Evolutionary conservation across 768 basidiomycete genomes (phyloP).

Genomic region (Cytidiella melzeri): DNA sequence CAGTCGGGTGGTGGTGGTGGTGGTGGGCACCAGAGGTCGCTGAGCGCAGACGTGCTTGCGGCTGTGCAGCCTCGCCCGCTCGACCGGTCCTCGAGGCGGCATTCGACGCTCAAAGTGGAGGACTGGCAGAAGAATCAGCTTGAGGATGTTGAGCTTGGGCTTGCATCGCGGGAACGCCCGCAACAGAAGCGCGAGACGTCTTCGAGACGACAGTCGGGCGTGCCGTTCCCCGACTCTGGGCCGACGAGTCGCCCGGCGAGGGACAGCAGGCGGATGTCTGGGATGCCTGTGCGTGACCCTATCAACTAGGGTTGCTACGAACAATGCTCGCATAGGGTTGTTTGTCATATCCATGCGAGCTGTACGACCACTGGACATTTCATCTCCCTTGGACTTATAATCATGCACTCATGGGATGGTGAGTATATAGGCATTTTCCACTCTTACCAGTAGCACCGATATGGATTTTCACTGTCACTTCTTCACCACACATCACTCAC

Average conservation of each 20-base stretch:
- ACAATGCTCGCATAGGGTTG: background rate
- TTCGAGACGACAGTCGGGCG: constrained; percentile 32
- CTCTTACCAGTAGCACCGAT: no score
- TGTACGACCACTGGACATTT: background rate
- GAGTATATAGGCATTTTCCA: no score
- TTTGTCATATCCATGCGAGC: background rate
- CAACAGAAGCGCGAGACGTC: constrained; percentile 28
- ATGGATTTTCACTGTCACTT: no score
- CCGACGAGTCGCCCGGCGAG: constrained; percentile 20
- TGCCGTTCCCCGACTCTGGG: constrained; percentile 53
- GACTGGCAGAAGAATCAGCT: constrained; percentile 79
- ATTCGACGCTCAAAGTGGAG: constrained; percentile 76
- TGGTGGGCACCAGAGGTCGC: constrained; percentile 44
- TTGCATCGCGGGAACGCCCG: constrained; percentile 4
- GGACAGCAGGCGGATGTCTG: constrained; percentile 27
- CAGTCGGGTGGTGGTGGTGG: no score
- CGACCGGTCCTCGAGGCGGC: constrained; percentile 45
- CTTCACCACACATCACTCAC: no score
- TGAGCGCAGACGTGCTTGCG: constrained; percentile 60
- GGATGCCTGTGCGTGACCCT: constrained; percentile 32
- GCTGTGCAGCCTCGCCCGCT: constrained; percentile 23
- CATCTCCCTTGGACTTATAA: background rate
- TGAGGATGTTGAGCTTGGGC: constrained; percentile 26
- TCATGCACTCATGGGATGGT: no score
- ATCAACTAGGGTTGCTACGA: constrained; percentile 26